Base-by-base conservation (phyloP, 2,329 filamentous ascomycete genomes). In the Aureobasidium sp. region DNA sequence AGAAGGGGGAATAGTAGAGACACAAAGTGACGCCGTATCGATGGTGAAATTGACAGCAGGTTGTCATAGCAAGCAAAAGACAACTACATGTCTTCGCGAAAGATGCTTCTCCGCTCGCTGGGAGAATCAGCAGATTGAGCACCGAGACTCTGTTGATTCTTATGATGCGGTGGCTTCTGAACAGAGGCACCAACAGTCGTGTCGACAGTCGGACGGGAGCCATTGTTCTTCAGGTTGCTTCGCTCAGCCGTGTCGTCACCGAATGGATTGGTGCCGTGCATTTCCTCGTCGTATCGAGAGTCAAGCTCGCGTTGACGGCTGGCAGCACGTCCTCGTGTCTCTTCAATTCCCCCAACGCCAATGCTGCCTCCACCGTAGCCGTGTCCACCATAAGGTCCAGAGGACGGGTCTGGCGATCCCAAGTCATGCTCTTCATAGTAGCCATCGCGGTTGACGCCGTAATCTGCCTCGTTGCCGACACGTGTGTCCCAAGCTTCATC, bases 401-500 rank as follows among this genome's bases (percentile, higher is more conserved):
- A 41, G 7, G 66, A 67, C 37, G 70, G 70, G 58, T 73, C 69
- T 47, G 71, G 75, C 30, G 79, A 64, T 0, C 84, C 84, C 4
- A 89, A 72, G 68, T 90, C 86, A 64, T 86, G 81, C 66, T 91
- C 88, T 64, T 91, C 88, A 64, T 88, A 85, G 68, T 88, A 88
- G 1, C 78, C 78, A 14, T 52, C 38, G 38, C 48, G 48, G 11
- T 29, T 29, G 38, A 52, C 38, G 19, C 74, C 74, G 30, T 59
- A 57, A 63, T 85, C 83, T 16, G 84, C 80, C 67, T 90, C 87
- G 61, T 82, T 77, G 55, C 86, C 86, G 4, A 94, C 87, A 56
- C 86, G 76, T 58, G 86, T 71, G 70, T 93, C 88, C 89, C 89
- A 95, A 2, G 88, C 87, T 64, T 90, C 87, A 65, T 94, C 88